Evolutionary conservation across 2,329 filamentous ascomycete genomes (phyloP).

Genomic region (Lecanicillium sp.): DNA sequence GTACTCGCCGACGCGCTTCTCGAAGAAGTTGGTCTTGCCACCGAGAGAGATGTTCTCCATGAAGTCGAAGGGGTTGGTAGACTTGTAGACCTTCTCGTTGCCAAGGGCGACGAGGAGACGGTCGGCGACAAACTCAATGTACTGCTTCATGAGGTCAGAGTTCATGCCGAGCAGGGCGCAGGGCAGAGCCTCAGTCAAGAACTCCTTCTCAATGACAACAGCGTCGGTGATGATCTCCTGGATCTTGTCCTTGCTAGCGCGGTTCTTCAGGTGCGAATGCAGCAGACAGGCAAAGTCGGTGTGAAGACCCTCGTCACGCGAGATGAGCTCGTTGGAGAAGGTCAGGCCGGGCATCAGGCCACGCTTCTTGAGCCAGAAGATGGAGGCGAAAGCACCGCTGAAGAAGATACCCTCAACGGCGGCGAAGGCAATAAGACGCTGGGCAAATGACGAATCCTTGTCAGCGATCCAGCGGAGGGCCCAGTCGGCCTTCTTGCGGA

Average conservation of each 20-base stretch:
- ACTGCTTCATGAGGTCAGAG: constrained; percentile 94
- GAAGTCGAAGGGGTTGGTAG: constrained; percentile 96
- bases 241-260: constrained; percentile 74
- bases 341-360: constrained; percentile 97
- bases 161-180: constrained; percentile 97
- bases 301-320: constrained; percentile 97
- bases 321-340: constrained; percentile 99
- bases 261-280: constrained; percentile 94
- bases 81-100: constrained; percentile 89
- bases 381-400: constrained; percentile 94
- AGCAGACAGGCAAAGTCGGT: constrained; percentile 97
- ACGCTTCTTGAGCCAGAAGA: constrained; percentile 99
- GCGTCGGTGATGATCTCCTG: constrained; percentile 89
- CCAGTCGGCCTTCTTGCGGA: constrained; percentile 98
- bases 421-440: constrained; percentile 92
- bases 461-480: constrained; percentile 92
- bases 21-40: constrained; percentile 99
- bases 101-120: constrained; percentile 87
- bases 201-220: constrained; percentile 93
- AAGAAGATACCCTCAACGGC: constrained; percentile 99
- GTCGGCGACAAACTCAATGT: constrained; percentile 99
- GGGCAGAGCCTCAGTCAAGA: constrained; percentile 90
- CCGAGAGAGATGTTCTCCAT: constrained; percentile 99
- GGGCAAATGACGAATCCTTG: constrained; percentile 87
- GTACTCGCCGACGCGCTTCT: constrained; percentile 99